phyloP scores from a whole-genome alignment of 768 basidiomycete genomes.

The Suillus cothurnatus region DNA sequence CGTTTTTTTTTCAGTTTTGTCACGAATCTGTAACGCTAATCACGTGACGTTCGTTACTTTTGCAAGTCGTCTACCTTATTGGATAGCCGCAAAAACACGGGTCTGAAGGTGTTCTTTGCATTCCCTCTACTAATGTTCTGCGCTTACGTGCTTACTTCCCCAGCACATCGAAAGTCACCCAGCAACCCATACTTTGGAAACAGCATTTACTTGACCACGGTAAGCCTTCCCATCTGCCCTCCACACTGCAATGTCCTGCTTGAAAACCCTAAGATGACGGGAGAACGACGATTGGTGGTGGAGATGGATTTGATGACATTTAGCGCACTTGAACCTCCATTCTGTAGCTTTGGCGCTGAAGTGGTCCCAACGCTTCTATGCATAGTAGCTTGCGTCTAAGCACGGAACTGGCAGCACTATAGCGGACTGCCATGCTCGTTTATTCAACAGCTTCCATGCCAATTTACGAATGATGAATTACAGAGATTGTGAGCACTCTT shows the following conservation, averaged over 20 bases:
- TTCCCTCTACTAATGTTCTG: background rate
- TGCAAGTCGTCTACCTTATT: too few species aligned
- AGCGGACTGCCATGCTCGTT: too few species aligned
- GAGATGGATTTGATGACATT: background rate
- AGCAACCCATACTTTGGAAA: background rate
- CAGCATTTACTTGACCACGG: background rate
- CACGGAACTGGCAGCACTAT: background rate
- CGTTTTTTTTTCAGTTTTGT: too few species aligned
- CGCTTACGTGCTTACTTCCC: background rate
- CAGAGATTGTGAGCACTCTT: background rate
- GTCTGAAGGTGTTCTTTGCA: background rate
- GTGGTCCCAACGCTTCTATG: background rate
- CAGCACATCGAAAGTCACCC: background rate
- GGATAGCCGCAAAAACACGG: too few species aligned
- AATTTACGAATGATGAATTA: too few species aligned
- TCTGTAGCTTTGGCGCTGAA: background rate
- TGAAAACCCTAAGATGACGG: constrained; percentile 20
- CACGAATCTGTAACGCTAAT: too few species aligned
- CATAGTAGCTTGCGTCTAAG: background rate
- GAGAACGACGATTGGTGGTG: background rate
- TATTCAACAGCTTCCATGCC: too few species aligned
- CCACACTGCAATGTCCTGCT: constrained; percentile 22
- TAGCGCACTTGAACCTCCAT: background rate
- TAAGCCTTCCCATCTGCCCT: constrained; percentile 15
- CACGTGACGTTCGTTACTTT: too few species aligned